Percentiles rank a stretch among this genome's conserved stretches.
phyloP scores from a whole-genome alignment of 345 rosid species.

The Gossypium raimondii region DNA sequence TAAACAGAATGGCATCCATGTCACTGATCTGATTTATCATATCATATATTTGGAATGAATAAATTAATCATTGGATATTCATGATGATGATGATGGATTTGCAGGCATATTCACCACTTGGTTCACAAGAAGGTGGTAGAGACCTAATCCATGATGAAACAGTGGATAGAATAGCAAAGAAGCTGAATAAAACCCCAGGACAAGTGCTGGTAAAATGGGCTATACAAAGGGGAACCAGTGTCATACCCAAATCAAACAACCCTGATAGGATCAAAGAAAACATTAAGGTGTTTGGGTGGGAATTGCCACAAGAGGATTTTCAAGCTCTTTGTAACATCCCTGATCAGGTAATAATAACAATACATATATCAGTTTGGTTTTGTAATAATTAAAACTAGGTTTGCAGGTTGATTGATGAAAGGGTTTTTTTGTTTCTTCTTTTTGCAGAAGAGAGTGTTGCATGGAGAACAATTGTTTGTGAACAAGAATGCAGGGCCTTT shows the following conservation, averaged over 20 bases:
- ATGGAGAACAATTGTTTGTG: slow-evolving; percentile 43
- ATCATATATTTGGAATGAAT: no score
- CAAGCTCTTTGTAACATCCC: slow-evolving; percentile 35
- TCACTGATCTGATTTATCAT: slow-evolving; percentile 16
- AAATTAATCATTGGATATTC: no score
- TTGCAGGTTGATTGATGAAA: no score
- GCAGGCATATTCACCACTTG: slow-evolving; percentile 54
- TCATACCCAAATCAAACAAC: slow-evolving; percentile 43
- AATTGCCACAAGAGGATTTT: slow-evolving; percentile 45
- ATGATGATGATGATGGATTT: neutral
- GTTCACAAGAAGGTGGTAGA: slow-evolving; percentile 46
- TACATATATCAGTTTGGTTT: no score
- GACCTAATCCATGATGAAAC: slow-evolving; percentile 42
- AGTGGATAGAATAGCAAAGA: slow-evolving; percentile 40
- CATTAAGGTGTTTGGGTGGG: slow-evolving; percentile 45
- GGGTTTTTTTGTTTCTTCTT: neutral
- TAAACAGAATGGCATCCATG: slow-evolving; percentile 43
- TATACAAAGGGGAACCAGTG: slow-evolving; percentile 53
- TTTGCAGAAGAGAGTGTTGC: slow-evolving; percentile 42
- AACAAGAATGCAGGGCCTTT: slow-evolving; percentile 40
- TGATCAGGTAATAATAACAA: slow-evolving; percentile 26
- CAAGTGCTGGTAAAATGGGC: slow-evolving; percentile 56
- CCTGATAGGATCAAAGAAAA: slow-evolving; percentile 50
- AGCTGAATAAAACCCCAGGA: slow-evolving; percentile 51
- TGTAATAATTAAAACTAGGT: no score